Percentiles rank a stretch among this genome's conserved stretches.
Conservation (phyloP, 2,329 filamentous ascomycete species). For the Alternaria gansuensis region DNA sequence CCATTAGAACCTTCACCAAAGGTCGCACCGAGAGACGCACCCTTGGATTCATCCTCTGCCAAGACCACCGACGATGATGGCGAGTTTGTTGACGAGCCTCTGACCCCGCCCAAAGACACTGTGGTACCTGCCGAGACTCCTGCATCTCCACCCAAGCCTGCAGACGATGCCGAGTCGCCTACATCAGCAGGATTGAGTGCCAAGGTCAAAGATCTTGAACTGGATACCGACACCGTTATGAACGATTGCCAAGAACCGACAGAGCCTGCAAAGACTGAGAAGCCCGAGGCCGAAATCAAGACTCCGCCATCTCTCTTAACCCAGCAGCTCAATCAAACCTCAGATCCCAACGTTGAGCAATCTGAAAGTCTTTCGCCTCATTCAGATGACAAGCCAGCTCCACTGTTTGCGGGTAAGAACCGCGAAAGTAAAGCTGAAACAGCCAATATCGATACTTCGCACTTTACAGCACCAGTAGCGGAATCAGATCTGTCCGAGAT, state of each 20-base stretch:
- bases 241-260: conserved; percentile 39
- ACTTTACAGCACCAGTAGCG: conserved; percentile 38
- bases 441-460: conserved; percentile 41
- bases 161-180: conserved; percentile 55
- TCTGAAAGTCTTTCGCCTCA: conserved; percentile 60
- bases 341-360: conserved; percentile 40
- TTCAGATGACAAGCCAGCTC: conserved; percentile 73
- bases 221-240: conserved; percentile 67
- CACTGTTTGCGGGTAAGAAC: conserved; percentile 65
- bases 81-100: conserved; percentile 80
- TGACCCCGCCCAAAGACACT: conserved; percentile 64
- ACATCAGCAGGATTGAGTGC: conserved; percentile 64
- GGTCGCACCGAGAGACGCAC: conserved; percentile 51
- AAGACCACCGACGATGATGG: conserved; percentile 60
- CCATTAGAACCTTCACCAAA: conserved; percentile 55
- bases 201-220: conserved; percentile 65
- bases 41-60: conserved; percentile 36
- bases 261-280: conserved; percentile 32
- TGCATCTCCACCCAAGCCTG: conserved; percentile 34
- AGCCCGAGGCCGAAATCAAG: conserved; percentile 39
- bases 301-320: conserved; percentile 53
- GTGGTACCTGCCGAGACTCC: conserved; percentile 30
- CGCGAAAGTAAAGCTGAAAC: conserved; percentile 41
- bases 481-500: conserved; percentile 48
- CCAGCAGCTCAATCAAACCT: conserved; percentile 52